Evolutionary conservation across 2,329 filamentous ascomycete species (phyloP).

Genomic region (Clathrospora elynae): DNA sequence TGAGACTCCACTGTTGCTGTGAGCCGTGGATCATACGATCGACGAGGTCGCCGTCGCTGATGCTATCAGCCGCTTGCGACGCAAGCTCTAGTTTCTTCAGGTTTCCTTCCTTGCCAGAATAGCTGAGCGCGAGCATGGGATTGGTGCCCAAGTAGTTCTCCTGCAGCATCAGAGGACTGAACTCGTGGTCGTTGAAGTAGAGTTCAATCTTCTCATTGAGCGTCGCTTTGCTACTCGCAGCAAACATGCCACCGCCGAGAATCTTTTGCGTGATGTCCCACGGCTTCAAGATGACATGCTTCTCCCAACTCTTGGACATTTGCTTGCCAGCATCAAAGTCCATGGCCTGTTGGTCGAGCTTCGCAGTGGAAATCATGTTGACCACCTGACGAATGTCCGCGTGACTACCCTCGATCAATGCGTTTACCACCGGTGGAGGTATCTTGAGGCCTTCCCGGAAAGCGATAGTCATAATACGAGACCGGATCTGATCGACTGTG

Average conservation of each 20-base stretch:
- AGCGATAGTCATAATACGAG: conserved; percentile 92
- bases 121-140: conserved; percentile 68
- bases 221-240: conserved; percentile 78
- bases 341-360: conserved; percentile 80
- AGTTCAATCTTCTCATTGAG: conserved; percentile 98
- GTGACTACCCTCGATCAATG: conserved; percentile 91
- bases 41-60: conserved; percentile 94
- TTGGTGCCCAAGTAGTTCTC: conserved; percentile 93
- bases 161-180: conserved; percentile 96
- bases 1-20: conserved; percentile 97
- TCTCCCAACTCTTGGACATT: conserved; percentile 98
- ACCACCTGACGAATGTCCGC: conserved; percentile 97
- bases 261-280: conserved; percentile 98
- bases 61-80: conserved; percentile 89
- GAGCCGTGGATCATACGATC: conserved; percentile 98
- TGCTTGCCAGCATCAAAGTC: conserved; percentile 84
- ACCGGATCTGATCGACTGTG: conserved; percentile 87
- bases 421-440: conserved; percentile 81
- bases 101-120: conserved; percentile 69
- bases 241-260: conserved; percentile 84
- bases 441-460: conserved; percentile 89
- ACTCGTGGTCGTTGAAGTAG: conserved; percentile 99
- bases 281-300: conserved; percentile 92
- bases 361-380: conserved; percentile 96
- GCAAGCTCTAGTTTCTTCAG: conserved; percentile 85